A percentile compares a stretch with the other conserved stretches of the same genome.
phyloP scores from a whole-genome alignment of 352 stramenopile genomes.

The Pythium dissotocum region DNA sequence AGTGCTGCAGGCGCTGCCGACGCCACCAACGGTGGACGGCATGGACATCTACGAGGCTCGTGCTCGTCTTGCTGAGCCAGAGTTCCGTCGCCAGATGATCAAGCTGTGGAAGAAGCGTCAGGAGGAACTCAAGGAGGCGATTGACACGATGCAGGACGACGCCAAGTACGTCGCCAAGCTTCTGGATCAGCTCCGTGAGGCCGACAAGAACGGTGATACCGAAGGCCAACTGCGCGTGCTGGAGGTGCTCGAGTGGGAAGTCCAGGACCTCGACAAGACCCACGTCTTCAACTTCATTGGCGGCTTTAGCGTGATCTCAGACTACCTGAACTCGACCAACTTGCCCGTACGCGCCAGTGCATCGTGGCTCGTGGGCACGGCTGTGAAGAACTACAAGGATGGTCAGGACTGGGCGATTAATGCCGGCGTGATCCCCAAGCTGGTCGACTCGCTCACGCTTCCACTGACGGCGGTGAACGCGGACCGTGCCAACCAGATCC shows the following conservation, averaged over 20 bases:
- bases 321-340: constrained; percentile 74
- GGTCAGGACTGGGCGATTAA: constrained; percentile 82
- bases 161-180: constrained; percentile 73
- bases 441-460: constrained; percentile 60
- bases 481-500: constrained; percentile 24
- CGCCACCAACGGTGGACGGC: constrained; percentile 68
- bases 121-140: constrained; percentile 74
- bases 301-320: constrained; percentile 68
- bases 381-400: constrained; percentile 84
- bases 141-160: constrained; percentile 80
- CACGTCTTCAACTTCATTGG: constrained; percentile 87
- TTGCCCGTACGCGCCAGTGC: constrained; percentile 58
- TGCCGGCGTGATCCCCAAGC: constrained; percentile 64
- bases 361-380: constrained; percentile 73
- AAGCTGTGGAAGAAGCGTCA: constrained; percentile 83
- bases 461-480: constrained; percentile 18
- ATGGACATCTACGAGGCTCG: constrained; percentile 81
- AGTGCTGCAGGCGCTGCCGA: constrained; percentile 69
- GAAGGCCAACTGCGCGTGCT: constrained; percentile 57
- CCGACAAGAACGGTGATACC: constrained; percentile 47
- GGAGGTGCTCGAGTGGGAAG: constrained; percentile 81
- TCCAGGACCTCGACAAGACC: constrained; percentile 88
- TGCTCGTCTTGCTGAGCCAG: constrained; percentile 58
- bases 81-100: constrained; percentile 77
- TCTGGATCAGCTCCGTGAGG: constrained; percentile 69